A percentile compares a stretch with the other conserved stretches of the same genome.
Conservation (phyloP, 208 protist species). For the Acanthamoeba triangularis region DNA sequence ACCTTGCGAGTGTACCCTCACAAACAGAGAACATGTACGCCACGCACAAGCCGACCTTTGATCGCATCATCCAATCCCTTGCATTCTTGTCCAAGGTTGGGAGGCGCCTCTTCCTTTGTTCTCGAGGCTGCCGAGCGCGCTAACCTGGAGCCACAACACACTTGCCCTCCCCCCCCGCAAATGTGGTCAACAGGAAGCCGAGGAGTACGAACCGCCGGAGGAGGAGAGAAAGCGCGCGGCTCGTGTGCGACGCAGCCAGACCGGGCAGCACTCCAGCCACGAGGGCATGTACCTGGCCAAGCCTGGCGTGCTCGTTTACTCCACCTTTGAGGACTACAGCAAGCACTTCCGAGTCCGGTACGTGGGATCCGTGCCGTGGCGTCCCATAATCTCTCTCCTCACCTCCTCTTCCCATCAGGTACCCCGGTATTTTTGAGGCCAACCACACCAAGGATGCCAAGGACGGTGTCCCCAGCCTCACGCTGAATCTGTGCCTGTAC, state of each 20-base stretch:
- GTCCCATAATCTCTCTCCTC: background rate
- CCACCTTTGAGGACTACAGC: background rate
- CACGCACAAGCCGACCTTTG: constrained; percentile 13
- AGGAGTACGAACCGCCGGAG: constrained; percentile 22
- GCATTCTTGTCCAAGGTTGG: constrained; percentile 20
- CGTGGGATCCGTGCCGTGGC: background rate
- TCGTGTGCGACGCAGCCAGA: background rate
- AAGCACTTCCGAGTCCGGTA: constrained; percentile 44
- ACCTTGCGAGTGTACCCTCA: background rate
- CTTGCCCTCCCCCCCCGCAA: too few relatives aligned
- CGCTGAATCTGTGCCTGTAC: background rate
- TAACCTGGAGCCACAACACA: background rate
- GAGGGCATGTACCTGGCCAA: constrained; percentile 37
- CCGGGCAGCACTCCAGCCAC: background rate
- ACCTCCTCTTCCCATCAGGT: background rate
- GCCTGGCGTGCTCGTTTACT: background rate
- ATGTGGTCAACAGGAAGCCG: too few relatives aligned
- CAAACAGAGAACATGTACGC: background rate
- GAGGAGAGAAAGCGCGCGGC: constrained; percentile 13
- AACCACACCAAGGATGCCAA: background rate
- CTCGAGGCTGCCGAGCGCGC: background rate
- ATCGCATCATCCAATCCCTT: background rate
- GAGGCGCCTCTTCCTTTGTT: background rate
- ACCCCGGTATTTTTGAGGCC: background rate
- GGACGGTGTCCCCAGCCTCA: background rate